phyloP scores from a whole-genome alignment of 805 yeast species.

The Phaffomyces antillensis region DNA sequence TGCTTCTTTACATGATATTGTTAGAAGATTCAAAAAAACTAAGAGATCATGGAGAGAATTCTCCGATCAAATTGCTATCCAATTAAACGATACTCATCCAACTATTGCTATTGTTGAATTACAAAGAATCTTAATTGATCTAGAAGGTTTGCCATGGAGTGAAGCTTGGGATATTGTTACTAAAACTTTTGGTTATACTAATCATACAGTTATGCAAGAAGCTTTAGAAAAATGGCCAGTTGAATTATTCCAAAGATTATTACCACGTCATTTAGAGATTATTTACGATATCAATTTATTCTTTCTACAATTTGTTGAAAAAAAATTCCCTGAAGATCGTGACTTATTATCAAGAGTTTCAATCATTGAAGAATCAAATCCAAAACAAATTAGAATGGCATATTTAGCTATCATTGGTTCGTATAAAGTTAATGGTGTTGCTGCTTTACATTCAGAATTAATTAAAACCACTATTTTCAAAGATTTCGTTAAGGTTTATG shows the following conservation, averaged over 20 bases:
- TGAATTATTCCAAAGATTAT: conserved; percentile 63
- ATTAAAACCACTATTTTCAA: conserved; percentile 83
- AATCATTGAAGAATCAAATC: conserved; percentile 72
- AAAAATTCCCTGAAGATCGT: conserved; percentile 67
- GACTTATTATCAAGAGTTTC: conserved; percentile 63
- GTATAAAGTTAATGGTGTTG: conserved; percentile 92
- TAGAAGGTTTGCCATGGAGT: conserved; percentile 76
- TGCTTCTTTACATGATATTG: conserved; percentile 85
- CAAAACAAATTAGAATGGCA: conserved; percentile 90
- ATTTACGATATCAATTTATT: conserved; percentile 77
- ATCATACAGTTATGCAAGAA: conserved; percentile 92
- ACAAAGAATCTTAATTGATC: conserved; percentile 77
- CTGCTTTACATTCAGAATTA: conserved; percentile 88
- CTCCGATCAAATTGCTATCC: conserved; percentile 83
- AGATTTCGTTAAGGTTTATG: conserved; percentile 81
- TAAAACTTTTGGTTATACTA: conserved; percentile 81
- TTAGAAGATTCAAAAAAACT: conserved; percentile 80
- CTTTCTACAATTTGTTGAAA: conserved; percentile 72
- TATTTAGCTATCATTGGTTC: conserved; percentile 85
- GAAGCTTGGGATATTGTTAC: conserved; percentile 82
- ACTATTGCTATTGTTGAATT: conserved; percentile 86
- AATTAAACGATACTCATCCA: conserved; percentile 92
- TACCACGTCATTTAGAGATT: conserved; percentile 89
- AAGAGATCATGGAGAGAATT: conserved; percentile 74
- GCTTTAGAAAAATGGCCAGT: conserved; percentile 96